Evolutionary conservation across 495 filamentous ascomycete species (phyloP).

Genomic region (Bacidia gigantensis): DNA sequence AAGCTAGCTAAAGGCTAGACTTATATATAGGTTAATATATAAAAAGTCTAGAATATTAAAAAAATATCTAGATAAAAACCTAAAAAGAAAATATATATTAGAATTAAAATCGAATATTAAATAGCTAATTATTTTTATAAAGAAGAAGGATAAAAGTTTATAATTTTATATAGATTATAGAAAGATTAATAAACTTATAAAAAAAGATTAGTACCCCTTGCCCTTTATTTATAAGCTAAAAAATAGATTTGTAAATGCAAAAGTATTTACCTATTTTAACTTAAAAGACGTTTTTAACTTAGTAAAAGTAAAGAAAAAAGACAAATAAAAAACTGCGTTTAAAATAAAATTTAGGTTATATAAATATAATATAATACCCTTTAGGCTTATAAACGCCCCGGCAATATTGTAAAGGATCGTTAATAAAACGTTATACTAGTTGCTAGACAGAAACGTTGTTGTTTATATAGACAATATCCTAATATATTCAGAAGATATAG

Average conservation of each 20-base stretch:
- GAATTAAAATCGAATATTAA: neutral
- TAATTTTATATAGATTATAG: conserved; percentile 13
- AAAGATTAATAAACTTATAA: conserved; percentile 13
- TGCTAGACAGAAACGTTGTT: conserved; percentile 19
- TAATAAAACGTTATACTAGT: conserved; percentile 19
- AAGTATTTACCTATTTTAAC: conserved; percentile 17
- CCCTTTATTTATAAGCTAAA: conserved; percentile 8
- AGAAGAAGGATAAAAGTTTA: conserved; percentile 7
- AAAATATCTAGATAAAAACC: neutral
- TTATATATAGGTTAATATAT: neutral
- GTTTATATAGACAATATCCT: conserved; percentile 21
- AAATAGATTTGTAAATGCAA: conserved; percentile 5
- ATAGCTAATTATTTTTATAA: conserved; percentile 3
- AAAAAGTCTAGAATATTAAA: neutral
- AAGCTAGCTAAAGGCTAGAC: neutral
- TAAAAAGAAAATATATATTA: conserved; percentile 2
- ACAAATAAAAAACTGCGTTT: conserved; percentile 17
- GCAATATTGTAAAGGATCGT: conserved; percentile 22
- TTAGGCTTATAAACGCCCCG: conserved; percentile 20
- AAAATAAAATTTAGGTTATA: neutral
- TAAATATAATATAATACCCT: conserved; percentile 25
- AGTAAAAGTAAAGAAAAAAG: conserved; percentile 8
- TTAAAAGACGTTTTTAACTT: conserved; percentile 15
- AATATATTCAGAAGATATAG: conserved; percentile 14
- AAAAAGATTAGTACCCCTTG: conserved; percentile 14